Evolutionary conservation across 1,284 basidiomycete genomes (phyloP), one percentile per base, ranked within the genome.

Genomic region (Wolfiporia cocos): DNA sequence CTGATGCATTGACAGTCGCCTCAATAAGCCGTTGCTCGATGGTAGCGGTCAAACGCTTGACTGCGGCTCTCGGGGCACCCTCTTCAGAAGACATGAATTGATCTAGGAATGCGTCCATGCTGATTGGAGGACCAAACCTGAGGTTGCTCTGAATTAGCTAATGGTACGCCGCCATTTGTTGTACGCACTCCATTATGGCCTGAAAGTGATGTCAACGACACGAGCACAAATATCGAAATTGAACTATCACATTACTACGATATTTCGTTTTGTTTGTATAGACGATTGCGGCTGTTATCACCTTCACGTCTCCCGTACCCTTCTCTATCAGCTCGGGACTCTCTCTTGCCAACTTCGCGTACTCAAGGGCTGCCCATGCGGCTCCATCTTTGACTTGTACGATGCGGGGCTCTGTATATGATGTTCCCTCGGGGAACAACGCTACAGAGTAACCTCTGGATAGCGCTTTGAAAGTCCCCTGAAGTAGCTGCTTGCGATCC

Each of bases 251-350:
- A 57, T 73, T 68, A 56, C 88, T 92, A 42, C 94, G 74, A 62
- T 97, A 98, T 66, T 93, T 92, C 37, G 86, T 81, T 67, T 98
- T 98, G 66, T 97, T 85, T 39, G 90, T 92, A 63, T 96, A 98
- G 4, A 91, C 91, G 50, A 98, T 92, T 1, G 90, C 83, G 7
- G 85, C 81, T 6, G 94, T 92, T 24, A 95, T 67, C 47, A 98
- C 78, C 20, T 70, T 58, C 2, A 80, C 67, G 5, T 62, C 56
- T 42, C 68, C 64, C 20, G 59, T 54, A 4, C 44, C 64, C 59
- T 50, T 55, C 50, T 50, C 63, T 44, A 66, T 74, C 36, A 67
- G 67, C 44, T 63, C 69, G 14, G 70, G 67, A 50, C 77, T 68
- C 45, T 79, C 74, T 43, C 65, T 65, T 33, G 78, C 71, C 77